phyloP scores from a whole-genome alignment of 108 stramenopile species.

The Discostella stelligeroides region DNA sequence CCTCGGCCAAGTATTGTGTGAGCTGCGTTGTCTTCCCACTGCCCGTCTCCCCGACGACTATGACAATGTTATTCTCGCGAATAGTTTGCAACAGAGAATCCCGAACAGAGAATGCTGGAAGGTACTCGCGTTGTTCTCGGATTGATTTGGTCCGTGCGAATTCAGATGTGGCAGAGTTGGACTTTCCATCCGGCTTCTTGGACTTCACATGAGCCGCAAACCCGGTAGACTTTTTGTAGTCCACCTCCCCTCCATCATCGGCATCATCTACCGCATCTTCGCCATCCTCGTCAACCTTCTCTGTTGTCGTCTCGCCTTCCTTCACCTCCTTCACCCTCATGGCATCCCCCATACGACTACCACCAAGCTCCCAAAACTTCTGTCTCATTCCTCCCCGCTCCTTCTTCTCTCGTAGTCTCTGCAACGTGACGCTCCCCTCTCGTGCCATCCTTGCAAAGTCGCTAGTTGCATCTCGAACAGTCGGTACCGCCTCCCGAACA shows the following conservation, averaged over 20 bases:
- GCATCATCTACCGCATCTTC: constrained; percentile 31
- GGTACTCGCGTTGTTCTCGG: constrained; percentile 90
- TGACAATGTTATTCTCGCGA: constrained; percentile 94
- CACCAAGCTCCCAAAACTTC: constrained; percentile 99
- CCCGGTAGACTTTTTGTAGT: constrained; percentile 88
- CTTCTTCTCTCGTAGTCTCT: constrained; percentile 78
- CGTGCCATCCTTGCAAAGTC: constrained; percentile 94
- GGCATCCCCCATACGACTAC: constrained; percentile 93
- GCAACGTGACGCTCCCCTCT: constrained; percentile 86
- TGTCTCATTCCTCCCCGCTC: constrained; percentile 93
- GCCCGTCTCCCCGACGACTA: constrained; percentile 96
- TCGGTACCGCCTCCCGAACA: constrained; percentile 83
- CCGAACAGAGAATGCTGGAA: constrained; percentile 94
- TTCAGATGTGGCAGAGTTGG: constrained; percentile 60
- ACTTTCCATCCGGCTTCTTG: constrained; percentile 31
- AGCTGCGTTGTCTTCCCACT: constrained; percentile 95
- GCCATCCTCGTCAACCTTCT: constrained; percentile 20
- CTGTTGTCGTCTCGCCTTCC: constrained; percentile 32
- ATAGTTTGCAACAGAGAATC: constrained; percentile 91
- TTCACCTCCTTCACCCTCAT: constrained; percentile 73
- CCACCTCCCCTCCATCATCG: constrained; percentile 66
- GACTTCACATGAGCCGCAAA: constrained; percentile 88
- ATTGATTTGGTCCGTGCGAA: constrained; percentile 92
- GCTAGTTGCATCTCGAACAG: constrained; percentile 79
- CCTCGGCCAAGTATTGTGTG: constrained; percentile 97